phyloP scores from a whole-genome alignment of 1,139 yeast genomes.

The Taphrina deformans region DNA sequence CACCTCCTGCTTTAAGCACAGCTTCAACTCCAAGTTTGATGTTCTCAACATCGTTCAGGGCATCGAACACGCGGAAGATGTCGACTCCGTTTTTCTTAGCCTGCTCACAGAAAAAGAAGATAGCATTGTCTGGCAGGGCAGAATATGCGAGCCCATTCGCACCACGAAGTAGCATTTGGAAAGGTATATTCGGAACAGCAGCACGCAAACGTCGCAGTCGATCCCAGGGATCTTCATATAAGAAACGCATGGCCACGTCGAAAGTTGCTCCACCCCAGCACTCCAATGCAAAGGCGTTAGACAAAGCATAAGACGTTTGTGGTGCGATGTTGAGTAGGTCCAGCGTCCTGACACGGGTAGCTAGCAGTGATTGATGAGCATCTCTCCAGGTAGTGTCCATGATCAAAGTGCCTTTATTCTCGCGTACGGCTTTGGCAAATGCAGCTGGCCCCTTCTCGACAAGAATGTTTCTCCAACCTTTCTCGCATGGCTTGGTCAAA shows the following conservation, averaged over 20 bases:
- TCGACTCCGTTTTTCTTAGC: conserved; percentile 97
- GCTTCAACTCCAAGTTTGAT: conserved; percentile 97
- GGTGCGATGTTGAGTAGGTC: conserved; percentile 91
- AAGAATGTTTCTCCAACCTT: conserved; percentile 90
- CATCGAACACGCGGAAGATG: conserved; percentile 95
- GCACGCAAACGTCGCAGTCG: conserved; percentile 83
- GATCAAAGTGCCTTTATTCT: conserved; percentile 78
- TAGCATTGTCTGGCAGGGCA: conserved; percentile 96
- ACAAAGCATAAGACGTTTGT: conserved; percentile 83
- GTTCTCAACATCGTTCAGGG: conserved; percentile 93
- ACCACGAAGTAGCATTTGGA: conserved; percentile 98
- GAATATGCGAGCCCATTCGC: conserved; percentile 99
- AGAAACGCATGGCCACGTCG: conserved; percentile 96
- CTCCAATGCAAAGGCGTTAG: conserved; percentile 91
- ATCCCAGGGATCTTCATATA: conserved; percentile 98
- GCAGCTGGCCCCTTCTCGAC: conserved; percentile 82
- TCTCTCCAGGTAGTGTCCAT: conserved; percentile 99
- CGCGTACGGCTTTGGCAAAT: conserved; percentile 84
- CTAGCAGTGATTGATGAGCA: conserved; percentile 97
- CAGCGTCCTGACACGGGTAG: conserved; percentile 94
- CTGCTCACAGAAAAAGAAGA: conserved; percentile 91
- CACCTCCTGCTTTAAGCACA: conserved; percentile 97
- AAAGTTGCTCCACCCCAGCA: conserved; percentile 99
- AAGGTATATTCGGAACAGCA: conserved; percentile 95
- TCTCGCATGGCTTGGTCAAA: conserved; percentile 56